phyloP scores from a whole-genome alignment of 176 grass and related monocot genomes.

The Coix lacrymajobi region DNA sequence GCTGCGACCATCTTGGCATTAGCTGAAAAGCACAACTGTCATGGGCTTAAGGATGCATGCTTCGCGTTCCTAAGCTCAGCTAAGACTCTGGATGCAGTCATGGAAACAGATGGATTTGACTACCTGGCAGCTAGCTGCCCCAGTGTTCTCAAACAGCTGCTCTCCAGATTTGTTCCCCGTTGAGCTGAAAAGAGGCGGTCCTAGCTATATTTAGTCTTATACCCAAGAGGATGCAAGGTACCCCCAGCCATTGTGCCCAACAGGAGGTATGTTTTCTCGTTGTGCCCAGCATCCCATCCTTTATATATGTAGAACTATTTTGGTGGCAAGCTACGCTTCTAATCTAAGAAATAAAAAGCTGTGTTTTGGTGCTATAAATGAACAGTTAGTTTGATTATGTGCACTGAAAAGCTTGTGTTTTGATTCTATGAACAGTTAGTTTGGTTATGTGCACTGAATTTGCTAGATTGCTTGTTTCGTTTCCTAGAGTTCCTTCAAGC shows the following conservation, averaged over 20 bases:
- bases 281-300: too few relatives aligned
- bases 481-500: not conserved
- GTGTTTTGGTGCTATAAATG: not conserved
- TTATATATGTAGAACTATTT: not conserved
- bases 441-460: not conserved
- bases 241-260: not conserved
- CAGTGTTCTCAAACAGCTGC: slow-evolving; percentile 6
- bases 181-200: not conserved
- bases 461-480: not conserved
- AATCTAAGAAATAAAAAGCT: not conserved
- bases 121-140: not conserved
- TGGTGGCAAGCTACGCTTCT: not conserved
- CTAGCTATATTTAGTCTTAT: not conserved
- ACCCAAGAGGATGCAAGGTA: not conserved
- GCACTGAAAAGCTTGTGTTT: not conserved
- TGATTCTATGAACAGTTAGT: not conserved
- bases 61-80: slow-evolving; percentile 8
- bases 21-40: not conserved
- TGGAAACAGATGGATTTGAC: not conserved
- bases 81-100: not conserved
- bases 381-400: not conserved
- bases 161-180: slow-evolving; percentile 12
- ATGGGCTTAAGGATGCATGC: not conserved
- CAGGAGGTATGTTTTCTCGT: not conserved
- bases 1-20: slow-evolving; percentile 17